Evolutionary conservation across 352 stramenopile species (phyloP).

Genomic region (Phytopythium mirpurense): DNA sequence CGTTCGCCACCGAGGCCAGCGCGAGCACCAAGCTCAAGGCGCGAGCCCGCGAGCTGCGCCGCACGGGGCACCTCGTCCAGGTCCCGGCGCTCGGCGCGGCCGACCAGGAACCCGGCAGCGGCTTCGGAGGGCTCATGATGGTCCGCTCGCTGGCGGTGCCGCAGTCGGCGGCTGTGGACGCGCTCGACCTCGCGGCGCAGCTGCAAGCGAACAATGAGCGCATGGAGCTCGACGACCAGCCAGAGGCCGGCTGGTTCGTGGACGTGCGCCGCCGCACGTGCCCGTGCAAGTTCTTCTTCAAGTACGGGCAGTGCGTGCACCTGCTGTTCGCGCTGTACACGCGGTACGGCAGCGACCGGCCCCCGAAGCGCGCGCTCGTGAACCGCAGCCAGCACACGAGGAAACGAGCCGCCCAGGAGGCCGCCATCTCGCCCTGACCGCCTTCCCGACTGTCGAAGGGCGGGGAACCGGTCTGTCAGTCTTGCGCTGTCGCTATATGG

Average conservation of each 20-base stretch:
- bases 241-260: background rate
- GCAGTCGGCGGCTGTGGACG: background rate
- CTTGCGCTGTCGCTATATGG: too few relatives aligned
- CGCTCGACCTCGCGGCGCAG: slow-evolving; percentile 3
- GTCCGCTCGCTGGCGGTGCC: background rate
- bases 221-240: slow-evolving; percentile 9
- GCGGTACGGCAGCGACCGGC: background rate
- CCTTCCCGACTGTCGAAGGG: too few relatives aligned
- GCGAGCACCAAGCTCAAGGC: background rate
- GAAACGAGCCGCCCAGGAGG: background rate
- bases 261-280: background rate
- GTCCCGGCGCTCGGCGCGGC: background rate
- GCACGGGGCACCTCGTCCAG: background rate
- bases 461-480: too few relatives aligned
- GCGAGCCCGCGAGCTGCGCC: background rate
- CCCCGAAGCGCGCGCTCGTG: background rate
- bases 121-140: background rate
- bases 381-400: background rate
- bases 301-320: slow-evolving; percentile 7
- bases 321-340: background rate
- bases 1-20: background rate
- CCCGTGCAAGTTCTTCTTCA: slow-evolving; percentile 6
- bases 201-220: background rate
- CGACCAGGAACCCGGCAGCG: background rate
- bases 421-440: background rate